Evolutionary conservation across 805 yeast genomes (phyloP).

Genomic region (Candida fluviatilis): DNA sequence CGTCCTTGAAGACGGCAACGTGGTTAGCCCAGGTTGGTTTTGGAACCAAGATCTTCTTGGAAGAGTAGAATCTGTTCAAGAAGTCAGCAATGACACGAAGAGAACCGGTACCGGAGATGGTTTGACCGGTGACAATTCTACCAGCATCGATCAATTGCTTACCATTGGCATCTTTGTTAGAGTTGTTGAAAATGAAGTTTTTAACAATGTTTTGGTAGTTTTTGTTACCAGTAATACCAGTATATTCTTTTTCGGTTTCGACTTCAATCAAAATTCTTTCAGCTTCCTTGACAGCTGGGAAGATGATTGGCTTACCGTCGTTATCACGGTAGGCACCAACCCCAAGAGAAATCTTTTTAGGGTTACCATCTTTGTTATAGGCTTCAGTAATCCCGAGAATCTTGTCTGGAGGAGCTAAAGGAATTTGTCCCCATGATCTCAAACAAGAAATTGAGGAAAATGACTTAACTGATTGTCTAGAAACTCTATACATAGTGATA

Average conservation of each 20-base stretch:
- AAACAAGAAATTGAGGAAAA: slow-evolving; percentile 8
- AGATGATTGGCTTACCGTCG: slow-evolving; percentile 81
- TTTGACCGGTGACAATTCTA: slow-evolving; percentile 79
- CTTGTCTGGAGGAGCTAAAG: slow-evolving; percentile 75
- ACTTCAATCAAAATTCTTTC: slow-evolving; percentile 47
- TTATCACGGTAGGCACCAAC: slow-evolving; percentile 95
- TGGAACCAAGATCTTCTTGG: slow-evolving; percentile 64
- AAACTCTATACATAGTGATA: background rate
- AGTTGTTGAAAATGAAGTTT: slow-evolving; percentile 65
- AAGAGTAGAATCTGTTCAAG: slow-evolving; percentile 53
- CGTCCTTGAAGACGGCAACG: slow-evolving; percentile 67
- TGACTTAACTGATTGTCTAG: slow-evolving; percentile 8
- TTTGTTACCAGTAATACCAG: slow-evolving; percentile 79
- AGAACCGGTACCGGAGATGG: slow-evolving; percentile 95
- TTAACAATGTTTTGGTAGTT: slow-evolving; percentile 64
- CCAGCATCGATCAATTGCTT: slow-evolving; percentile 51
- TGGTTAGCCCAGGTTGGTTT: slow-evolving; percentile 96
- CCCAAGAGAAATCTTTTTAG: slow-evolving; percentile 60
- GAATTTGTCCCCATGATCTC: slow-evolving; percentile 32
- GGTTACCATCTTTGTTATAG: slow-evolving; percentile 60
- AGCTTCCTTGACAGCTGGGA: slow-evolving; percentile 70
- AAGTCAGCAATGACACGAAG: slow-evolving; percentile 81
- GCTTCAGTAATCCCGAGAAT: slow-evolving; percentile 77
- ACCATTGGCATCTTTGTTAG: slow-evolving; percentile 49
- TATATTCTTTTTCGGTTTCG: slow-evolving; percentile 74